Evolutionary conservation across 2,329 filamentous ascomycete species (phyloP).

Genomic region (Allantophomopsis cytisporea): DNA sequence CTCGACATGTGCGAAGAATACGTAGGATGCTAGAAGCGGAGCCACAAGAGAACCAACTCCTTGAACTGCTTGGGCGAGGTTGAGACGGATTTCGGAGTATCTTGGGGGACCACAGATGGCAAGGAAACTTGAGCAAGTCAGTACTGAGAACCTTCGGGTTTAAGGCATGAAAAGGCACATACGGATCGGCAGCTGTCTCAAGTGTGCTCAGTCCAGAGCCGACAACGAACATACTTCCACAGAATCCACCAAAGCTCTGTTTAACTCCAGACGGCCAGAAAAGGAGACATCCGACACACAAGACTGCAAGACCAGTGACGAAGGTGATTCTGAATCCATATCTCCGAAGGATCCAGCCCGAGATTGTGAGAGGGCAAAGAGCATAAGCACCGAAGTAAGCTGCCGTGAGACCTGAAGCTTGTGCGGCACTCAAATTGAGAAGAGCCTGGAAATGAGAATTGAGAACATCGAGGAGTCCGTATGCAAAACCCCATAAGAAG

Average conservation of each 20-base stretch:
- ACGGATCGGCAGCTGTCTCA: slow-evolving; percentile 64
- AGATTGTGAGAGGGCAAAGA: slow-evolving; percentile 50
- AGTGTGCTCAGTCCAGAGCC: slow-evolving; percentile 61
- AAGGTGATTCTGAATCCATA: slow-evolving; percentile 54
- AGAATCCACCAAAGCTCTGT: slow-evolving; percentile 61
- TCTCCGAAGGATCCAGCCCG: slow-evolving; percentile 51
- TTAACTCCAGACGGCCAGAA: slow-evolving; percentile 43
- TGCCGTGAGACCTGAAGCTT: slow-evolving; percentile 12
- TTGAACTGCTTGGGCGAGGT: slow-evolving; percentile 66
- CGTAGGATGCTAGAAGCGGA: slow-evolving; percentile 58
- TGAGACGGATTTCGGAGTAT: slow-evolving; percentile 62
- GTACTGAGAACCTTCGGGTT: not conserved
- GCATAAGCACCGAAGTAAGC: slow-evolving; percentile 43
- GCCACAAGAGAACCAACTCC: slow-evolving; percentile 63
- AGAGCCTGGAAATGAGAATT: slow-evolving; percentile 27
- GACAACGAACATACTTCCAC: slow-evolving; percentile 58
- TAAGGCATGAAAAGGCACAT: not conserved
- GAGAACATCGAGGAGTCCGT: slow-evolving; percentile 28
- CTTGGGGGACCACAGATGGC: slow-evolving; percentile 50
- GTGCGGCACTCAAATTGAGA: slow-evolving; percentile 19
- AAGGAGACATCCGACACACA: slow-evolving; percentile 45
- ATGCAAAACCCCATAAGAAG: slow-evolving; percentile 37
- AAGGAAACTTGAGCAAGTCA: slow-evolving; percentile 6
- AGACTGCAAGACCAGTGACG: slow-evolving; percentile 53
- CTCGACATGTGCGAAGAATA: slow-evolving; percentile 57